Evolutionary conservation across 1,139 yeast genomes (phyloP).

Genomic region (Suhomyces wounanorum): DNA sequence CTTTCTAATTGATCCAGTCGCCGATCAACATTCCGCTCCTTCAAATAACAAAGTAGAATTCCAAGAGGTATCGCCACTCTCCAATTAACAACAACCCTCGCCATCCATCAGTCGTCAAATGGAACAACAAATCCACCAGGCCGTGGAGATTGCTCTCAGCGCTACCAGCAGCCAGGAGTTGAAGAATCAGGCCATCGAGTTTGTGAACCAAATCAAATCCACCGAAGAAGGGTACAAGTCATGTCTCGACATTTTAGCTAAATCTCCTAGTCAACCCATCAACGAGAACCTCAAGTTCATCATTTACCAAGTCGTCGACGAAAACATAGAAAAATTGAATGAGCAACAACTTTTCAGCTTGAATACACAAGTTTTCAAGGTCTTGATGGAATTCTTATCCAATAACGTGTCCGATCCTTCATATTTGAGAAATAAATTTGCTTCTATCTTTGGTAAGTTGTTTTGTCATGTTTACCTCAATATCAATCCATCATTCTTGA

Average conservation of each 20-base stretch:
- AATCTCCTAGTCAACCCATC: conserved; percentile 26
- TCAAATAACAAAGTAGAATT: neutral
- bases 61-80: neutral
- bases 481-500: conserved; percentile 67
- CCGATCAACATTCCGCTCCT: neutral
- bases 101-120: conserved; percentile 30
- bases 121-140: conserved; percentile 91
- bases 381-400: conserved; percentile 33
- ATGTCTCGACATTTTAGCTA: conserved; percentile 61
- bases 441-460: conserved; percentile 69
- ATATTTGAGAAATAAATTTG: conserved; percentile 75
- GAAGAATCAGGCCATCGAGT: conserved; percentile 82
- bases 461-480: conserved; percentile 67
- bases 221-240: conserved; percentile 81
- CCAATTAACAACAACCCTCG: neutral
- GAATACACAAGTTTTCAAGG: conserved; percentile 44
- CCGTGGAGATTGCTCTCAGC: conserved; percentile 85
- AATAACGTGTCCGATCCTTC: conserved; percentile 50
- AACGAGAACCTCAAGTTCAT: conserved; percentile 69
- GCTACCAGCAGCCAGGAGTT: conserved; percentile 69
- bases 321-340: conserved; percentile 52
- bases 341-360: conserved; percentile 46
- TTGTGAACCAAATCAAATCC: conserved; percentile 71
- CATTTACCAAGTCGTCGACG: conserved; percentile 78
- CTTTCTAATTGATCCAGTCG: neutral